These are phyloP conservation scores for Datura wrightii DNA, from an alignment of 257 asterid genomes.

Conservation along the genomic window DNA sequence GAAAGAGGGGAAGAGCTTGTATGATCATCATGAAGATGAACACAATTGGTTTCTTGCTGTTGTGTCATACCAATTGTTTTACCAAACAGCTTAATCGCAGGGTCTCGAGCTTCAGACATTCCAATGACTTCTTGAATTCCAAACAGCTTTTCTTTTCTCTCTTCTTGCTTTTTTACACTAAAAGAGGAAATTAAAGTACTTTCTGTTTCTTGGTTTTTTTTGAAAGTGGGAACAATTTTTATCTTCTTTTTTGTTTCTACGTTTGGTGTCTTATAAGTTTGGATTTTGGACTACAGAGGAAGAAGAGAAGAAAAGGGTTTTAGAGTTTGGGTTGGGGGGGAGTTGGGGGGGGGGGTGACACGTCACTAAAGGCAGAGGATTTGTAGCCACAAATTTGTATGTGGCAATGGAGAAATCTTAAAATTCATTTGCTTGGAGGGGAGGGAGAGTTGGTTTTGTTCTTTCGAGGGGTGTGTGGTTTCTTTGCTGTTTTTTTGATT, in stretches of 20 bases:
- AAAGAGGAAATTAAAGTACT: conserved; percentile 12
- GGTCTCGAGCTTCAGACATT: conserved; percentile 64
- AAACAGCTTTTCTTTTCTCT: neutral
- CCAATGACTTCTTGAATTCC: conserved; percentile 6
- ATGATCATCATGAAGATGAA: conserved; percentile 36
- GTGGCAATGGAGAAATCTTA: conserved; percentile 67
- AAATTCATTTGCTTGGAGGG: conserved; percentile 28
- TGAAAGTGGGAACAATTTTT: conserved; percentile 21
- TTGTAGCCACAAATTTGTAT: conserved; percentile 78
- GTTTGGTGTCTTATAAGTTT: conserved; percentile 6
- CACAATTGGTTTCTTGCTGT: conserved; percentile 33
- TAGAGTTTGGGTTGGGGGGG: conserved; percentile 26
- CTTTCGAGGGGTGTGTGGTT: conserved; percentile 22
- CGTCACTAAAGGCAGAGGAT: conserved; percentile 52
- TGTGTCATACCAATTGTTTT: conserved; percentile 61
- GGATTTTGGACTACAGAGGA: conserved; percentile 30
- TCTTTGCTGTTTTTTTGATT: conserved; percentile 31
- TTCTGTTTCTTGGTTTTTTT: neutral
- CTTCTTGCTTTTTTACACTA: conserved; percentile 19
- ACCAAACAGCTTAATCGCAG: conserved; percentile 75
- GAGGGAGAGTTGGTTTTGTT: neutral
- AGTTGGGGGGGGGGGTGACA: conserved; percentile 45
- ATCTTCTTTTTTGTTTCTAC: conserved; percentile 20
- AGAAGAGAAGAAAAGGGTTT: conserved; percentile 39
- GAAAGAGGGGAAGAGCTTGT: conserved; percentile 43